Conservation (phyloP, 2,329 filamentous ascomycete species). For the Aspergillus vadensis region DNA sequence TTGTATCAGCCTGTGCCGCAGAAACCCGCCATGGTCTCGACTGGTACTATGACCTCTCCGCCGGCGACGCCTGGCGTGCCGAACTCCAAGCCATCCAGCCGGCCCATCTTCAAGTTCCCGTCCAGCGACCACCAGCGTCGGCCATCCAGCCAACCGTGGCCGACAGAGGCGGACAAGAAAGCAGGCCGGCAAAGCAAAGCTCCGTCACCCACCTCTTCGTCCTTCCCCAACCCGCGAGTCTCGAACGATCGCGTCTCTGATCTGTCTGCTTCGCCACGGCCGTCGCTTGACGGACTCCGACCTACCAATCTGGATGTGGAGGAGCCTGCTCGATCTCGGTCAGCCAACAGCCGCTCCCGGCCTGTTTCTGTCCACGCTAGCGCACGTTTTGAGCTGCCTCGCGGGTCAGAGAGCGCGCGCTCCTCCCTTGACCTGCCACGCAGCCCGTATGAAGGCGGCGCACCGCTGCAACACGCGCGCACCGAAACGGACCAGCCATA, state of each 20-base stretch:
- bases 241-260: constrained; percentile 55
- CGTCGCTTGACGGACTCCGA: constrained; percentile 71
- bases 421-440: constrained; percentile 39
- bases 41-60: constrained; percentile 76
- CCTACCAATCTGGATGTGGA: constrained; percentile 64
- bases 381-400: constrained; percentile 78
- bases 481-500: constrained; percentile 38
- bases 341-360: constrained; percentile 67
- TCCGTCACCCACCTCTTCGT: constrained; percentile 38
- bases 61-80: constrained; percentile 44
- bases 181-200: constrained; percentile 27
- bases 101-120: constrained; percentile 59
- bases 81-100: constrained; percentile 34
- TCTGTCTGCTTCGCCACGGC: constrained; percentile 60
- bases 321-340: constrained; percentile 62
- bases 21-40: constrained; percentile 62
- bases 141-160: constrained; percentile 53
- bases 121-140: constrained; percentile 47
- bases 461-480: constrained; percentile 36
- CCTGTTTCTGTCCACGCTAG: constrained; percentile 83
- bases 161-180: constrained; percentile 30
- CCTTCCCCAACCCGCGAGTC: constrained; percentile 52
- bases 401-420: constrained; percentile 68
- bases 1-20: constrained; percentile 50
- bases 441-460: constrained; percentile 39